Evolutionary conservation across 495 filamentous ascomycete genomes (phyloP), one percentile per base, ranked within the genome.

Genomic region (Articulospora tetracladia): DNA sequence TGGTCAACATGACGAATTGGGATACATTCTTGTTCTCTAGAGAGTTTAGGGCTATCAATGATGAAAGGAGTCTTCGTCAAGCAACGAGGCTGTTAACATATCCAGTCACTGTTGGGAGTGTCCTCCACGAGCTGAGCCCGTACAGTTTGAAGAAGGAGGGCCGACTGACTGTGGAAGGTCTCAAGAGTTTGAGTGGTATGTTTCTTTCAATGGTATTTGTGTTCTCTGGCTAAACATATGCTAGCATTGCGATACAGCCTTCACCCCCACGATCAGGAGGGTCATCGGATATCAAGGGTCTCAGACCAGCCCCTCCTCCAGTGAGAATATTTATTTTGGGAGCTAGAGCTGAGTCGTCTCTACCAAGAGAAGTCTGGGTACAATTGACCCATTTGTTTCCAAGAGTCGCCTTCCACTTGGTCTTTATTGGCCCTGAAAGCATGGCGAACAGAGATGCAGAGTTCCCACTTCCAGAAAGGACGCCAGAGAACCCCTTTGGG

Each of bases 1-100:
- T 93, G 63, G 82, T 96, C 54, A 99, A 99, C 76, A 93, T 98
- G 88, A 96, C 89, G 30, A 98, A 94, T 72, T 99, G 94, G 94
- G 94, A 99, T 69, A 97, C 94, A 0, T 90, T 91, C 60, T 74
- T 98, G 50, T 99, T 96, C 69, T 90, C 92, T 1, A 80, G 95
- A 47, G 85, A 93, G 58, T 97, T 92, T 68, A 79, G 83, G 36
- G 94, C 94, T 8, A 89, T 99, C 67, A 90, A 99, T 64, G 83
- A 89, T 46, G 91, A 93, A 60, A 79, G 93, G 32, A 86, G 83
- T 62, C 84, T 98, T 82, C 80, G 94, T 57, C 94, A 99, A 73
- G 92, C 88, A 20, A 99, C 94, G 6, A 83, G 88, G 59, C 80
- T 98, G 68, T 78, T 99, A 60, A 99, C 94, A 24, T 99, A 97